A percentile compares a stretch with the other conserved stretches of the same genome.
Evolutionary conservation across 345 rosid species (phyloP).

Genomic region (Syzygium grande): DNA sequence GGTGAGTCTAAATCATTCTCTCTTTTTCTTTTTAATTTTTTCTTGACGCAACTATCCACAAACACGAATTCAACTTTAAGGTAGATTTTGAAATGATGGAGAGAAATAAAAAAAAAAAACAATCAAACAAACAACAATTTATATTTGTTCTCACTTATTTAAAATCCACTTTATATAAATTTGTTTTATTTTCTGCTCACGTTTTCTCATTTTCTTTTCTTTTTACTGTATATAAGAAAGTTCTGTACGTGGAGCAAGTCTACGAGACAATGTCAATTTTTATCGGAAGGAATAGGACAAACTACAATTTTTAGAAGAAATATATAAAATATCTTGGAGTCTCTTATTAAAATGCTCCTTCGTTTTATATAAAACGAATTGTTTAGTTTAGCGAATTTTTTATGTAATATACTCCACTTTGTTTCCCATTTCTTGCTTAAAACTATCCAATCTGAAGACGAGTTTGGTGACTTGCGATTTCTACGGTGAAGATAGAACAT

Average conservation of each 20-base stretch:
- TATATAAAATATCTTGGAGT: too few species aligned
- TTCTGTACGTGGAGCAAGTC: background rate
- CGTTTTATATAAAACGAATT: too few species aligned
- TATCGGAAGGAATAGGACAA: background rate
- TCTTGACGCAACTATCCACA: background rate
- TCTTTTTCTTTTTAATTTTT: background rate
- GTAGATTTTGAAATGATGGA: background rate
- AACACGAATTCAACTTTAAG: background rate
- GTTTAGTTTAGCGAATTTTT: too few species aligned
- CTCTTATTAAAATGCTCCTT: background rate
- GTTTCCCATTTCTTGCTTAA: too few species aligned
- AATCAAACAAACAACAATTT: background rate
- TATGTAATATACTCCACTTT: too few species aligned
- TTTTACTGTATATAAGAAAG: too few species aligned
- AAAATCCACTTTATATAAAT: too few species aligned
- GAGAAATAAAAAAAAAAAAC: background rate
- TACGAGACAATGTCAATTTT: background rate
- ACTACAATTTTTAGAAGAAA: too few species aligned
- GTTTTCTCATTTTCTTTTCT: background rate
- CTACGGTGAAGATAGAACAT: background rate
- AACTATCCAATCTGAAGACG: too few species aligned
- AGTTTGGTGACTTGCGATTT: too few species aligned
- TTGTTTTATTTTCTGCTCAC: too few species aligned
- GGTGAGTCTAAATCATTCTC: background rate
- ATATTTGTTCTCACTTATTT: background rate